Base-by-base conservation (phyloP, 306 rosid genomes). In the Dalbergia cochinchinensis region DNA sequence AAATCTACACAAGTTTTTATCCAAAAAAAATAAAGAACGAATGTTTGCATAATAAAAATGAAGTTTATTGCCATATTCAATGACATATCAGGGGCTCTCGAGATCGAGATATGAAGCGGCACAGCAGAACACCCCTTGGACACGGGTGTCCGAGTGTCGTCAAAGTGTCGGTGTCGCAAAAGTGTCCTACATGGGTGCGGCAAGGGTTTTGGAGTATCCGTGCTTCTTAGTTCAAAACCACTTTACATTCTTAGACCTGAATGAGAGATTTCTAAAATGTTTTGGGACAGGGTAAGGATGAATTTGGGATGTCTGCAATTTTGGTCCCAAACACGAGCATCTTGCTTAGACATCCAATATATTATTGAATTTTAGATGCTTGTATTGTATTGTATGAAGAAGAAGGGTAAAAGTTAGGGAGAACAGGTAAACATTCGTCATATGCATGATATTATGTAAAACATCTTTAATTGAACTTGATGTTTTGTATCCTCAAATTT, bases 321-420 rank as follows among this genome's bases (percentile, higher is more conserved):
- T 4, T 7, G 16, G 41, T 55, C 42, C 35, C 58, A 22, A 71
- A 63, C 55, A 71, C 18, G 11, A 31, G 22, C 74, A 12, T 80
- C 18, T 61, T 62, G 31, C 31, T 12, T 4, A 18, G 63, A 15
- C 14, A 16, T 45, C 55, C 70, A 45, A 80, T 18, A 26, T 72
- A 63, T 37, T 62, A 5, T 79, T 42, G 58, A 71, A n/a, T 72
- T 72, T 22, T 41, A 65, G 50, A 65, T 73, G 59, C 55, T 26
- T 26, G 31, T 26, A 26, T 11, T 44, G 18, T 55, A 31, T 11
- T 44, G 33, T 42, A 31, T 11, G 44, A 67, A 18, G 33, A 53
- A 55, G 18, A 14, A 31, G 42, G 73, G 48, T 26, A n/a, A 22
- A 48, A 62, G 16, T 11, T 15, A 5, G n/a, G 26, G 67, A 8